Evolutionary conservation across 1,139 yeast species (phyloP).

Genomic region (Pichia cactophila): DNA sequence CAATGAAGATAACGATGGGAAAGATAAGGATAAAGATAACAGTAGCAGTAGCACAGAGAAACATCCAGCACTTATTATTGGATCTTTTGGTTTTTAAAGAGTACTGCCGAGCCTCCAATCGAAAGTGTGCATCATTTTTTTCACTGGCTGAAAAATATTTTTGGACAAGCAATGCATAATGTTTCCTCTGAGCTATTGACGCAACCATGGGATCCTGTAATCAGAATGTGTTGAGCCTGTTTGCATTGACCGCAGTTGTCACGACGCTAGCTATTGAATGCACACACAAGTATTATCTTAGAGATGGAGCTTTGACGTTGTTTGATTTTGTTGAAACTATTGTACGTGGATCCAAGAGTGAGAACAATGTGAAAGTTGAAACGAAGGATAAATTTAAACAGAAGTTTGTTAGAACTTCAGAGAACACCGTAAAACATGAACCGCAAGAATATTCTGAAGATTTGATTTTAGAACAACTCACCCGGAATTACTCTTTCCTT

Average conservation of each 20-base stretch:
- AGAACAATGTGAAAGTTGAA: constrained; percentile 1
- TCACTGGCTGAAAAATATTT: not conserved
- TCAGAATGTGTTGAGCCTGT: not conserved
- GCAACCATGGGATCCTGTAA: constrained; percentile 4
- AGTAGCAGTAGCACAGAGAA: not conserved
- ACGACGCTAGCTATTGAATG: constrained; percentile 13
- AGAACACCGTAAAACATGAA: constrained; percentile 12
- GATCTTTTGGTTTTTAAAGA: constrained; percentile 12
- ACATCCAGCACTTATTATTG: constrained; percentile 7
- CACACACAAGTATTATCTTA: constrained; percentile 8
- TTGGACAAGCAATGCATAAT: not conserved
- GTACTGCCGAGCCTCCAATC: not conserved
- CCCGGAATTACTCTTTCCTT: constrained; percentile 85
- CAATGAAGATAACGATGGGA: not conserved
- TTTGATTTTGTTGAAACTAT: constrained; percentile 11
- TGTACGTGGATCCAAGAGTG: not conserved
- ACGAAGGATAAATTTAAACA: not conserved
- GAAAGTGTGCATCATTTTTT: too few relatives aligned
- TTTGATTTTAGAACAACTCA: constrained; percentile 80
- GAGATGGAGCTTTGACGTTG: constrained; percentile 6
- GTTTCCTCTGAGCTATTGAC: not conserved
- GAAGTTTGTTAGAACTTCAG: constrained; percentile 9
- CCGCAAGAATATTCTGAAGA: constrained; percentile 47
- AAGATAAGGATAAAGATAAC: not conserved
- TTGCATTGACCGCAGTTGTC: constrained; percentile 8